phyloP scores from a whole-genome alignment of 2,329 filamentous ascomycete species.

The Diplodia mutila region DNA sequence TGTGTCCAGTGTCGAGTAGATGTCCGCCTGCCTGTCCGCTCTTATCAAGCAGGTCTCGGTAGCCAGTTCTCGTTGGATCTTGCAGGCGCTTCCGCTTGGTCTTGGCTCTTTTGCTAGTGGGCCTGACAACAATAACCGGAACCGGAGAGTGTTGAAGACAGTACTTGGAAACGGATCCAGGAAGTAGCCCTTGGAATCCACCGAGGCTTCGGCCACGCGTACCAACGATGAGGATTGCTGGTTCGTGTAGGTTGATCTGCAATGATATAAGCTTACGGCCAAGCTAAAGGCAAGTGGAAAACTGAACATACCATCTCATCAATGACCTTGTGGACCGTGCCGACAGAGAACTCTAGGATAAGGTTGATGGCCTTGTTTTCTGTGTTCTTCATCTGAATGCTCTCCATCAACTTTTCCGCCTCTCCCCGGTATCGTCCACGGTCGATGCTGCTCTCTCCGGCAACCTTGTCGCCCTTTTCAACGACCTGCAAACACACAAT shows the following conservation, averaged over 20 bases:
- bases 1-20: slow-evolving; percentile 56
- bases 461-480: slow-evolving; percentile 77
- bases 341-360: slow-evolving; percentile 83
- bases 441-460: slow-evolving; percentile 62
- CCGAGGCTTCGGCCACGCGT: slow-evolving; percentile 83
- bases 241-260: slow-evolving; percentile 89
- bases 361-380: slow-evolving; percentile 83
- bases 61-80: slow-evolving; percentile 75
- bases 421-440: slow-evolving; percentile 75
- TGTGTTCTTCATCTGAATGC: slow-evolving; percentile 78
- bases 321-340: slow-evolving; percentile 88
- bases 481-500: slow-evolving; percentile 88
- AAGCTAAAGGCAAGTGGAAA: background rate
- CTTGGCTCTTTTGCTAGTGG: slow-evolving; percentile 83
- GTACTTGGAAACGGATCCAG: slow-evolving; percentile 91
- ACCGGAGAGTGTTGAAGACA: slow-evolving; percentile 92
- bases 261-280: slow-evolving; percentile 26
- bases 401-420: slow-evolving; percentile 72
- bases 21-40: slow-evolving; percentile 57
- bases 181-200: slow-evolving; percentile 82
- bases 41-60: slow-evolving; percentile 75
- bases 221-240: slow-evolving; percentile 87
- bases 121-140: slow-evolving; percentile 88
- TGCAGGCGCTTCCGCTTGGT: slow-evolving; percentile 84
- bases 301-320: slow-evolving; percentile 74